Evolutionary conservation across 768 basidiomycete species (phyloP).

Genomic region (Phylloporus rhodoxanthus): DNA sequence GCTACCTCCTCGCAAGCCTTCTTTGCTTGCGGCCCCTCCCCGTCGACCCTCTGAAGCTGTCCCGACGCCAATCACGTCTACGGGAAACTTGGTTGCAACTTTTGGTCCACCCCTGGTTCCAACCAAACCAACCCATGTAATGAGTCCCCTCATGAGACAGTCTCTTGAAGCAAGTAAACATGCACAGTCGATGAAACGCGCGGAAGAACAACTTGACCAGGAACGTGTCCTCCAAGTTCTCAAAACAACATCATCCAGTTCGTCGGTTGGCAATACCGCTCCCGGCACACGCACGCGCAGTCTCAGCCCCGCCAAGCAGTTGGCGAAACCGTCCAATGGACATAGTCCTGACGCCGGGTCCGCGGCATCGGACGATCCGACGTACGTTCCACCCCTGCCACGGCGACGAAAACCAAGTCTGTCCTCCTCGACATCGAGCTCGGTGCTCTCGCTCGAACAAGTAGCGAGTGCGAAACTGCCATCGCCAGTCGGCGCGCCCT

Average conservation of each 20-base stretch:
- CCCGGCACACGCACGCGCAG: conserved; percentile 24
- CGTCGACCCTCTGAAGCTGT: conserved; percentile 21
- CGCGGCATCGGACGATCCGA: conserved; percentile 18
- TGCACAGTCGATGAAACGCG: conserved; percentile 63
- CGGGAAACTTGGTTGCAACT: not conserved
- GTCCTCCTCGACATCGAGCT: conserved; percentile 31
- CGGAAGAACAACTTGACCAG: conserved; percentile 61
- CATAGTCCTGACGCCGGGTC: conserved; percentile 1
- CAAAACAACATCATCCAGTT: conserved; percentile 47
- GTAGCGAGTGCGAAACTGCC: conserved; percentile 36
- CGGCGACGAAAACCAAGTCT: conserved; percentile 32
- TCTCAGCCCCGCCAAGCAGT: conserved; percentile 25
- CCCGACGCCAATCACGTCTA: conserved; percentile 2
- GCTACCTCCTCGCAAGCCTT: conserved; percentile 35
- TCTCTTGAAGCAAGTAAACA: conserved; percentile 68
- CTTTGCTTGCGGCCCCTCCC: conserved; percentile 9
- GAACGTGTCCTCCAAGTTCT: conserved; percentile 68
- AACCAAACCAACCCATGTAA: conserved; percentile 39
- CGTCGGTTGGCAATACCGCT: conserved; percentile 9
- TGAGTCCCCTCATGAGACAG: conserved; percentile 65
- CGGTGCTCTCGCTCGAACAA: conserved; percentile 36
- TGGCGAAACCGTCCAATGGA: conserved; percentile 3
- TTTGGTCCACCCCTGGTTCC: conserved; percentile 20
- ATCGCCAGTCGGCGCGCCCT: conserved; percentile 5
- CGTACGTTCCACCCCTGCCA: conserved; percentile 31